Evolutionary conservation across 2,329 filamentous ascomycete genomes (phyloP).

Genomic region (Trichoderma endophyticum): DNA sequence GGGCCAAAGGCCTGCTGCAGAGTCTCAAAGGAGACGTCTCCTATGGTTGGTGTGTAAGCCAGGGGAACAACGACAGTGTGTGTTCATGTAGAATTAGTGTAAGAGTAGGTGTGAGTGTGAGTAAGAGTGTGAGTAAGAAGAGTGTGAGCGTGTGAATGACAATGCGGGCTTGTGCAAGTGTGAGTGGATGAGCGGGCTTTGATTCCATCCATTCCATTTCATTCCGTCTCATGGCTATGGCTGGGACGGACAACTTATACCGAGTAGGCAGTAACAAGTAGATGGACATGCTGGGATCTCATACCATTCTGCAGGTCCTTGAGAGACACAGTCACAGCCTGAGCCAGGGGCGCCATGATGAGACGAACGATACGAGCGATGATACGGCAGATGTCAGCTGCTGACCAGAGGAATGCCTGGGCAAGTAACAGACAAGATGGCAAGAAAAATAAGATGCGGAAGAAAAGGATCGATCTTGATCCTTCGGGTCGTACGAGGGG

Average conservation of each 20-base stretch:
- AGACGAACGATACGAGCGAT: neutral
- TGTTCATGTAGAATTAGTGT: neutral
- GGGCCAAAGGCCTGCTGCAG: conserved; percentile 84
- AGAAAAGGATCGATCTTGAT: conserved; percentile 12
- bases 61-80: neutral
- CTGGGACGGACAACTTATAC: neutral
- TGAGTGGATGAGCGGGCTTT: neutral
- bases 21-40: conserved; percentile 63
- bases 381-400: neutral
- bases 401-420: conserved; percentile 1
- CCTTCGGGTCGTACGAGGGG: neutral
- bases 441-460: neutral
- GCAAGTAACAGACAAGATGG: neutral
- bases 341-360: conserved; percentile 43
- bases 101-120: neutral
- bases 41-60: conserved; percentile 38
- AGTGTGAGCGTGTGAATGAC: neutral
- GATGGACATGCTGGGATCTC: conserved; percentile 15
- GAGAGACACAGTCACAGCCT: conserved; percentile 61
- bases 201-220: neutral
- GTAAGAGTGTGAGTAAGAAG: neutral
- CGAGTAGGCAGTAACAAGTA: neutral
- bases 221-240: neutral
- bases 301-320: conserved; percentile 57
- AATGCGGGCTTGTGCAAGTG: neutral